phyloP scores from a whole-genome alignment of 1,139 yeast genomes.

The Yamadazyma pseudoaaseri region DNA sequence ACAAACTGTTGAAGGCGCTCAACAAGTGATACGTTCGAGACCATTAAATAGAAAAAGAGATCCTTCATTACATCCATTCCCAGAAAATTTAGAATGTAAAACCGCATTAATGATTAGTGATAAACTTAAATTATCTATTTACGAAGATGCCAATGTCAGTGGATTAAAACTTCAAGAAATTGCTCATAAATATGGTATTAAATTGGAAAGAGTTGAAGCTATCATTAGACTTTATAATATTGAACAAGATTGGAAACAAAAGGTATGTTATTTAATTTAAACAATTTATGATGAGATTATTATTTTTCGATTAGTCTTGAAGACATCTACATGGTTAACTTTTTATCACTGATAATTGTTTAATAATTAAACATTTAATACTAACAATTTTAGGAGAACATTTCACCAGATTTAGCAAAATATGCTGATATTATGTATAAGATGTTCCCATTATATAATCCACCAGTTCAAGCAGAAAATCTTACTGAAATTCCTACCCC shows the following conservation, averaged over 20 bases:
- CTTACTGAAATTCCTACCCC: slow-evolving; percentile 95
- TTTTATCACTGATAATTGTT: slow-evolving; percentile 20
- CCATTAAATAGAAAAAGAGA: slow-evolving; percentile 18
- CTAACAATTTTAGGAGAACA: slow-evolving; percentile 42
- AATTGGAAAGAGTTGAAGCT: slow-evolving; percentile 86
- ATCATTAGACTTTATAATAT: slow-evolving; percentile 64
- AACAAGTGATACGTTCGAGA: slow-evolving; percentile 4
- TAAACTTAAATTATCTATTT: slow-evolving; percentile 58
- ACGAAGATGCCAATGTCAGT: slow-evolving; percentile 52
- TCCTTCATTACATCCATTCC: slow-evolving; percentile 68
- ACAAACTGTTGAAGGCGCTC: slow-evolving; percentile 29
- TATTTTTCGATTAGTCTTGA: slow-evolving; percentile 74
- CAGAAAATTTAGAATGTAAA: slow-evolving; percentile 64
- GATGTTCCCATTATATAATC: slow-evolving; percentile 75
- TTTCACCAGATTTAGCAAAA: slow-evolving; percentile 50
- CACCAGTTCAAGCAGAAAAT: slow-evolving; percentile 55
- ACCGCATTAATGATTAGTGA: slow-evolving; percentile 64
- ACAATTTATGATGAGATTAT: slow-evolving; percentile 22
- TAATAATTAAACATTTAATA: slow-evolving; percentile 12
- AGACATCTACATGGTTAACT: slow-evolving; percentile 66
- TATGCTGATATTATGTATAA: slow-evolving; percentile 65
- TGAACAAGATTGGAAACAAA: slow-evolving; percentile 58
- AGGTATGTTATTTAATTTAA: slow-evolving; percentile 48
- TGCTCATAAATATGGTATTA: slow-evolving; percentile 77
- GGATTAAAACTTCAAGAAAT: slow-evolving; percentile 66